phyloP scores from a whole-genome alignment of 805 yeast genomes.

The Ogataea paraovalis region DNA sequence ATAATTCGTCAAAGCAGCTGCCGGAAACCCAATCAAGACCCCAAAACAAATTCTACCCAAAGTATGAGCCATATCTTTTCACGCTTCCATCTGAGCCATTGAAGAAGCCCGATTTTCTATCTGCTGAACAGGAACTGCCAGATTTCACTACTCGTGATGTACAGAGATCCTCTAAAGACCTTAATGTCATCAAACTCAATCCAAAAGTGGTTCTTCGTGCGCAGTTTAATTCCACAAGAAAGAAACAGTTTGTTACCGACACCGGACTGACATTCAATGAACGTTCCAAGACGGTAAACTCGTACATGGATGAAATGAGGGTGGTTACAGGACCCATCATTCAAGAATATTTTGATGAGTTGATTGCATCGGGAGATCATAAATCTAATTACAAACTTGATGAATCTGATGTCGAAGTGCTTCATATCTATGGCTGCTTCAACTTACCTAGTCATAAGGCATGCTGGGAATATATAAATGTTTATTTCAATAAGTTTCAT shows the following conservation, averaged over 20 bases:
- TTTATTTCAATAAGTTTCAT: conserved; percentile 58
- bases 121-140: not conserved
- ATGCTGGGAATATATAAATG: conserved; percentile 53
- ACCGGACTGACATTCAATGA: not conserved
- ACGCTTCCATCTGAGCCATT: not conserved
- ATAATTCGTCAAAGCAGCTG: not conserved
- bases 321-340: not conserved
- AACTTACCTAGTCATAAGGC: conserved; percentile 54
- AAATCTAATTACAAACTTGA: conserved; percentile 11
- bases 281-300: not conserved
- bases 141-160: not conserved
- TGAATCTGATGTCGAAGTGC: conserved; percentile 52
- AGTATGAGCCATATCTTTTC: not conserved
- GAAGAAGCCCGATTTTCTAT: not conserved
- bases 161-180: conserved; percentile 1
- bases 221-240: not conserved
- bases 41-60: not conserved
- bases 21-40: not conserved
- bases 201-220: conserved; percentile 1
- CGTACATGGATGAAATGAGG: not conserved
- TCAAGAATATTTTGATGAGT: not conserved
- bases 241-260: conserved; percentile 1
- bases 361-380: not conserved
- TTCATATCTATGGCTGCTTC: conserved; percentile 65
- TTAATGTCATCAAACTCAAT: conserved; percentile 3